phyloP scores from a whole-genome alignment of 768 basidiomycete species.

The Pseudohyphozyma bogoriensis region DNA sequence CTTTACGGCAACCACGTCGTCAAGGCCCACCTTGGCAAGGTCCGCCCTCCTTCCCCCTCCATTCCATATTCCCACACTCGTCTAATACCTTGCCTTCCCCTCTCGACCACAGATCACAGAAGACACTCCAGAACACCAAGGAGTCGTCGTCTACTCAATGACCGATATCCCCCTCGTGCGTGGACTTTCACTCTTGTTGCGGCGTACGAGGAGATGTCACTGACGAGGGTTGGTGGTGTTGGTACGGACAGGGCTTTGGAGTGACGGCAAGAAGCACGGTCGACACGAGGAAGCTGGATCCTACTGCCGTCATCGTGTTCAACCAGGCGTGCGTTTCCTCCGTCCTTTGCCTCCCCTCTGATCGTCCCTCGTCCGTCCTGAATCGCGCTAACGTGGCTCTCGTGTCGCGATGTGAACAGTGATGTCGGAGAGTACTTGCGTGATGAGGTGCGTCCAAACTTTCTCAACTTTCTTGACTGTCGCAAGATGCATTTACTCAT shows the following conservation, averaged over 20 bases:
- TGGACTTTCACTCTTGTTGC: slow-evolving; percentile 18
- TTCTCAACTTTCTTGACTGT: too few relatives aligned
- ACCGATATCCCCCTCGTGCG: slow-evolving; percentile 79
- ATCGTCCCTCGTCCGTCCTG: neutral
- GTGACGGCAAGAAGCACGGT: slow-evolving; percentile 91
- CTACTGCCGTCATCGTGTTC: slow-evolving; percentile 93
- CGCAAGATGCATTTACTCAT: neutral
- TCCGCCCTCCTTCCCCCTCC: too few relatives aligned
- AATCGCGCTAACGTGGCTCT: slow-evolving; percentile 7
- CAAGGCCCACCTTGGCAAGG: slow-evolving; percentile 97
- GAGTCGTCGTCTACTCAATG: slow-evolving; percentile 95
- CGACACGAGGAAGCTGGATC: slow-evolving; percentile 93
- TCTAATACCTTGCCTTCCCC: too few relatives aligned
- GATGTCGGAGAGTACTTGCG: slow-evolving; percentile 97
- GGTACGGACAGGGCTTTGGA: slow-evolving; percentile 93
- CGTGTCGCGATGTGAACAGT: slow-evolving; percentile 41
- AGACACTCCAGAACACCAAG: slow-evolving; percentile 97
- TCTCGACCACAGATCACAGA: too few relatives aligned
- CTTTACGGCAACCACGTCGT: slow-evolving; percentile 96
- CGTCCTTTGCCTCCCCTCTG: slow-evolving; percentile 8
- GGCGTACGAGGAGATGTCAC: neutral
- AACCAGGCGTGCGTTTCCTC: slow-evolving; percentile 71
- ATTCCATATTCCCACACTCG: too few relatives aligned
- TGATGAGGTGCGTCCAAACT: slow-evolving; percentile 46
- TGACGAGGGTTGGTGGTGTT: too few relatives aligned